phyloP scores from a whole-genome alignment of 345 rosid species.

The Hirschfeldia incana region DNA sequence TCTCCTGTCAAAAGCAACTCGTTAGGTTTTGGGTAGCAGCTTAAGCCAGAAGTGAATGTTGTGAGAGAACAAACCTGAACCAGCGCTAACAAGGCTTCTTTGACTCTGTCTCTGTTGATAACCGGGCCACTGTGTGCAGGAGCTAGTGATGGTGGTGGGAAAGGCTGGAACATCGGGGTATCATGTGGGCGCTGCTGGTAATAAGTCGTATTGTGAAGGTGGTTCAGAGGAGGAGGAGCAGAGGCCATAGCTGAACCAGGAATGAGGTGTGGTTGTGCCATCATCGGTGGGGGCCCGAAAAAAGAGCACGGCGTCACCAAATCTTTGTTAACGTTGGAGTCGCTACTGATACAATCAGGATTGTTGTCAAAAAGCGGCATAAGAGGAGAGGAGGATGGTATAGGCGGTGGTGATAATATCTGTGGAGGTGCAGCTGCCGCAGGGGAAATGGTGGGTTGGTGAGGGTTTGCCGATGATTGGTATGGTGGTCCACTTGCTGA shows the following conservation, averaged over 20 bases:
- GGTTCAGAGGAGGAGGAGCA: conserved; percentile 61
- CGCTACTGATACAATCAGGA: conserved; percentile 41
- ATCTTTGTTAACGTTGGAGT: conserved; percentile 47
- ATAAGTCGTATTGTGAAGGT: conserved; percentile 40
- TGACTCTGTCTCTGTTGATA: conserved; percentile 73
- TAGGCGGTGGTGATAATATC: conserved; percentile 48
- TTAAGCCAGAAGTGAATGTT: conserved; percentile 7
- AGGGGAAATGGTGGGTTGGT: conserved; percentile 39
- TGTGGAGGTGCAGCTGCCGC: conserved; percentile 51
- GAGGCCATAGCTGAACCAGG: conserved; percentile 53
- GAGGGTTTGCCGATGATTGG: conserved; percentile 53
- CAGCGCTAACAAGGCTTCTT: conserved; percentile 70
- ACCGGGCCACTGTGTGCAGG: conserved; percentile 50
- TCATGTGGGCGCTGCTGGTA: conserved; percentile 68
- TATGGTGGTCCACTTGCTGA: conserved; percentile 49
- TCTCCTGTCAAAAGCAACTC: conserved; percentile 47
- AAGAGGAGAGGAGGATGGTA: conserved; percentile 49
- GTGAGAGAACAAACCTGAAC: conserved; percentile 64
- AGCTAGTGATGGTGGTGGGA: conserved; percentile 88
- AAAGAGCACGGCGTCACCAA: conserved; percentile 75
- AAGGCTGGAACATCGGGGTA: conserved; percentile 88
- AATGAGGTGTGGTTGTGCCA: conserved; percentile 44
- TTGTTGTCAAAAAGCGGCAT: conserved; percentile 55
- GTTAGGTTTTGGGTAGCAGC: conserved; percentile 15
- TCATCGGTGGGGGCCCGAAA: conserved; percentile 52